Evolutionary conservation across 768 basidiomycete genomes (phyloP).

Genomic region (Rhodotorula paludigena): DNA sequence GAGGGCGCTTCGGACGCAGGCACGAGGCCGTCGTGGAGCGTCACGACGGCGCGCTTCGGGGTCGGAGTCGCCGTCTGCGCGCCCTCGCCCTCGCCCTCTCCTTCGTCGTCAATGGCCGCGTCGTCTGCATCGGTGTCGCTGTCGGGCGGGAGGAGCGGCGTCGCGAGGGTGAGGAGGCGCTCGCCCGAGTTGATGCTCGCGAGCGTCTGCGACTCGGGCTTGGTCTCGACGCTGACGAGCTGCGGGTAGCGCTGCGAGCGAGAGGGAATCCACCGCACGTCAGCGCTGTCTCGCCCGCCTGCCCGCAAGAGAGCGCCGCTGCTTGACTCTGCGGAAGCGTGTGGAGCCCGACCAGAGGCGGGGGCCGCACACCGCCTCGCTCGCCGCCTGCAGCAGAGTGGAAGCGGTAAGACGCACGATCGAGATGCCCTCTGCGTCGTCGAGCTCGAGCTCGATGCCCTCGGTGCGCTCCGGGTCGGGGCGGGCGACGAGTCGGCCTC

Average conservation of each 20-base stretch:
- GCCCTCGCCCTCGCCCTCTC: neutral
- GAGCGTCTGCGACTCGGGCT: constrained; percentile 28
- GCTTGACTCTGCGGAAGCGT: neutral
- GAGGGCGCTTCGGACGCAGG: neutral
- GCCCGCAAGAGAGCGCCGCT: no score
- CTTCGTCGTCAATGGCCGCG: neutral
- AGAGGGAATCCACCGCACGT: neutral
- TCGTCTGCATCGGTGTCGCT: neutral
- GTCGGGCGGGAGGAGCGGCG: constrained; percentile 14
- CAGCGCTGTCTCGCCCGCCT: neutral
- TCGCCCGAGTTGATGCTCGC: constrained; percentile 29
- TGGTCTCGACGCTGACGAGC: constrained; percentile 13
- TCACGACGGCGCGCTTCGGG: neutral
- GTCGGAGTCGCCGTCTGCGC: no score
- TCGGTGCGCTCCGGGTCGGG: neutral
- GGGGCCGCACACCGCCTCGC: neutral
- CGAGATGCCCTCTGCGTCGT: neutral
- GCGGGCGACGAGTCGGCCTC: constrained; percentile 6
- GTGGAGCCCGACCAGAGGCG: neutral
- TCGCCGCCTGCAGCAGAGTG: neutral
- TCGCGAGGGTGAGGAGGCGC: constrained; percentile 24
- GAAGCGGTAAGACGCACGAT: constrained; percentile 17
- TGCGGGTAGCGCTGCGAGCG: constrained; percentile 22
- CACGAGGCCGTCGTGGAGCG: constrained; percentile 16
- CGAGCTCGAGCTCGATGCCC: constrained; percentile 19